Conservation (phyloP, 192 early-diverging fungal species). For the Coemansia sp. region DNA sequence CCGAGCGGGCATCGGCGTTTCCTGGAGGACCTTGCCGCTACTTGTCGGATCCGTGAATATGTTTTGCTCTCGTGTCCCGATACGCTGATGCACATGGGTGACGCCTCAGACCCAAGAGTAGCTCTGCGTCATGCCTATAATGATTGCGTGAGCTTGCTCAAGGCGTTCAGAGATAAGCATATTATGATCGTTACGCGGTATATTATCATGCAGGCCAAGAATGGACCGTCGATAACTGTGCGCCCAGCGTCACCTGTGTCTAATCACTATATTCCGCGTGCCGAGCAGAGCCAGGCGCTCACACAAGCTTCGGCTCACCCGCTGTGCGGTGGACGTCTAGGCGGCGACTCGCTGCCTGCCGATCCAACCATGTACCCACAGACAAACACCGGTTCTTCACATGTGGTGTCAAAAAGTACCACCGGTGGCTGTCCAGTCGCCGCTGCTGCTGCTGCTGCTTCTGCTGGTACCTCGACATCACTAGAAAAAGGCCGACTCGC, state of each 20-base stretch:
- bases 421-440: background rate
- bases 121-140: constrained; percentile 75
- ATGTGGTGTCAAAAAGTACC: constrained; percentile 2
- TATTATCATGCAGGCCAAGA: constrained; percentile 81
- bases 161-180: constrained; percentile 86
- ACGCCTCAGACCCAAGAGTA: constrained; percentile 26
- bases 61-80: constrained; percentile 56
- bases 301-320: background rate
- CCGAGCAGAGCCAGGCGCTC: constrained; percentile 19
- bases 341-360: constrained; percentile 50
- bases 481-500: constrained; percentile 53
- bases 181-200: constrained; percentile 91
- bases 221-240: constrained; percentile 66
- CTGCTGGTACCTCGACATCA: background rate
- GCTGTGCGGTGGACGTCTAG: constrained; percentile 35
- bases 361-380: constrained; percentile 55
- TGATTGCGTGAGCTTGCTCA: constrained; percentile 75
- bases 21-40: constrained; percentile 70
- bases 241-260: constrained; percentile 21
- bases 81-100: constrained; percentile 22
- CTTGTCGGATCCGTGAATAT: constrained; percentile 68
- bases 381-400: constrained; percentile 32
- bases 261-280: constrained; percentile 25
- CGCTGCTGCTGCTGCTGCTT: background rate
- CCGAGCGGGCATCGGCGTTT: constrained; percentile 85